Base-by-base conservation (phyloP, 2,329 filamentous ascomycete species). In the Colletotrichum abscissum region DNA sequence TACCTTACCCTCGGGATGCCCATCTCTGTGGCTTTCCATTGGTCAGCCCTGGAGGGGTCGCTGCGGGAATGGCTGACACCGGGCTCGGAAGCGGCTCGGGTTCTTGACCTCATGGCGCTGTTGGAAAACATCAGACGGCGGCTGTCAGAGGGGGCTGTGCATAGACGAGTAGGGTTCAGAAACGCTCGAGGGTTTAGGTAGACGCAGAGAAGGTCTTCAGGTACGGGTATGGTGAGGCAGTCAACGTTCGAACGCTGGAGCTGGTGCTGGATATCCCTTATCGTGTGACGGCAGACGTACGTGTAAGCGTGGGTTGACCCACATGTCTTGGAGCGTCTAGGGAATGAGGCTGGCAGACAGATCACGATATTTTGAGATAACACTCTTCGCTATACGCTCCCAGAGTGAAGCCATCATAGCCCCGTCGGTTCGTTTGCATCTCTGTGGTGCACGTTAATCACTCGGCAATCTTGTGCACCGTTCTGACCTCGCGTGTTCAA, bases 91-190 rank as follows among this genome's bases (percentile, higher is more conserved):
- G 30, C 49, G 46, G 63, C 49, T 52, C 28, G 26, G 42, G 26
- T 52, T 62, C 22, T 60, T 70, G 70, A 69, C 66, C 59, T 70
- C 70, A 65, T 65, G 55, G 70, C 67, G 66, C 33, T 38, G 60
- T 19, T 11, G 30, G 30, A 24, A 58, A 54, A 73, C 70, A 73
- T 73, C 70, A 70, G 70, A 73, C 70, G 70, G 60, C 67, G 70
- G 70, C 70, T 73, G 70, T 65, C 70, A 70, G 70, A 65, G 54
- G 35, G 35, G 38, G 57, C 22, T 42, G 54, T 54, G 59, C 54
- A 55, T 70, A 28, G 33, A 11, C 33, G 5, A 35, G 33, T 35
- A 35, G 58, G 35, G 60, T 70, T 65, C 55, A 42, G 38, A 42
- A 19, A 60, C 46, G 56, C 55, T 62, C 59, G 64, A 28, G 52